These are phyloP conservation scores for Polygonum maritimum DNA, from an alignment of 148 eudicot genomes.

Conservation along the genomic window DNA sequence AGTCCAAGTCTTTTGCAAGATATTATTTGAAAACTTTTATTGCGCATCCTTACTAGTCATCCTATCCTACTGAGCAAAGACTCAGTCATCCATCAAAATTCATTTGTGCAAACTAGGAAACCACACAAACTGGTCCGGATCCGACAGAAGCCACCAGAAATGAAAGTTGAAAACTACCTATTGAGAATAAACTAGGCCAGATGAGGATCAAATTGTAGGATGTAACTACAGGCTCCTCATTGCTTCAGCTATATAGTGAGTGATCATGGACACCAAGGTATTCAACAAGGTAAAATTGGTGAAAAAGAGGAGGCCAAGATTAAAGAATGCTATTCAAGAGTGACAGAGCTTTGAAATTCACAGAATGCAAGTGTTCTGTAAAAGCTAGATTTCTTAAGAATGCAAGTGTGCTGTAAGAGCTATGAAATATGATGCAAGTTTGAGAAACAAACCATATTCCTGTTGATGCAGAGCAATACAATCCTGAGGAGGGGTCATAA, in stretches of 20 bases:
- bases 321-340: background rate
- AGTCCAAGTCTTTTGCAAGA: background rate
- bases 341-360: background rate
- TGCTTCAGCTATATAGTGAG: background rate
- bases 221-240: background rate
- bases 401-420: background rate
- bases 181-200: background rate
- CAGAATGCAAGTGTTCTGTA: background rate
- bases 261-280: background rate
- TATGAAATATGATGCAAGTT: background rate
- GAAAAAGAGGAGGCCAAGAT: background rate
- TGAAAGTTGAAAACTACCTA: background rate
- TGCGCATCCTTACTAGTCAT: background rate
- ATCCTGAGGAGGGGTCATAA: slow-evolving; percentile 71
- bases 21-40: background rate
- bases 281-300: background rate
- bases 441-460: slow-evolving; percentile 62
- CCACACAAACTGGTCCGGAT: background rate
- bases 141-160: background rate
- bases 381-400: too few relatives aligned
- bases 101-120: background rate
- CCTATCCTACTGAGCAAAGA: background rate
- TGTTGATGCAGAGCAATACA: slow-evolving; percentile 64
- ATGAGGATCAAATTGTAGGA: background rate
- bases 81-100: background rate